phyloP scores from a whole-genome alignment of 2,329 filamentous ascomycete species.

The Exophiala lecanii-corni region DNA sequence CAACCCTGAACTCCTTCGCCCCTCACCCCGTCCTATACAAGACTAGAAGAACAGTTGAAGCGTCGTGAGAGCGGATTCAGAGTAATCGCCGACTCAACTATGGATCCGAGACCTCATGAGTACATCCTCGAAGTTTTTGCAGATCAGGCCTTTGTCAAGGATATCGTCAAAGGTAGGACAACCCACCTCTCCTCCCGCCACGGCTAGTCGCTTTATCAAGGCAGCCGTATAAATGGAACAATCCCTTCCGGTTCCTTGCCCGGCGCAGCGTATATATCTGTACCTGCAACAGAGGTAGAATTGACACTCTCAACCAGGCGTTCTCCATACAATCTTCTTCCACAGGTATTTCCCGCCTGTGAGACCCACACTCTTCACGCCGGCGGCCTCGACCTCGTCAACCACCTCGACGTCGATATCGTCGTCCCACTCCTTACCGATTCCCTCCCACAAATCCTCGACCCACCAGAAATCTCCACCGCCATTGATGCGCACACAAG shows the following conservation, averaged over 20 bases:
- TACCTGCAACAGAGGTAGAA: too few relatives aligned
- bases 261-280: too few relatives aligned
- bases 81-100: too few relatives aligned
- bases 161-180: slow-evolving; percentile 78
- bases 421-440: slow-evolving; percentile 47
- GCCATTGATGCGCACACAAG: slow-evolving; percentile 85
- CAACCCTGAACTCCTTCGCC: slow-evolving; percentile 4
- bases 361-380: slow-evolving; percentile 64
- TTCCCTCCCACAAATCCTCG: slow-evolving; percentile 86
- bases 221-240: too few relatives aligned
- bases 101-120: slow-evolving; percentile 62
- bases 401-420: slow-evolving; percentile 16
- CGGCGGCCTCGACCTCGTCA: slow-evolving; percentile 22
- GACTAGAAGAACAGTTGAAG: background rate
- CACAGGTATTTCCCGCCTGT: slow-evolving; percentile 93
- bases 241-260: too few relatives aligned
- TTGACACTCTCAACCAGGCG: too few relatives aligned
- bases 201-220: background rate
- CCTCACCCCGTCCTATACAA: slow-evolving; percentile 9
- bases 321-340: slow-evolving; percentile 97
- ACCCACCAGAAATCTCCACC: slow-evolving; percentile 77
- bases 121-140: slow-evolving; percentile 93
- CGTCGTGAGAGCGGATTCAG: background rate
- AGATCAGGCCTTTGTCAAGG: slow-evolving; percentile 81
- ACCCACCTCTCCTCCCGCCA: background rate